phyloP scores from a whole-genome alignment of 116 monocot species.

The Papilionanthe hybrid region DNA sequence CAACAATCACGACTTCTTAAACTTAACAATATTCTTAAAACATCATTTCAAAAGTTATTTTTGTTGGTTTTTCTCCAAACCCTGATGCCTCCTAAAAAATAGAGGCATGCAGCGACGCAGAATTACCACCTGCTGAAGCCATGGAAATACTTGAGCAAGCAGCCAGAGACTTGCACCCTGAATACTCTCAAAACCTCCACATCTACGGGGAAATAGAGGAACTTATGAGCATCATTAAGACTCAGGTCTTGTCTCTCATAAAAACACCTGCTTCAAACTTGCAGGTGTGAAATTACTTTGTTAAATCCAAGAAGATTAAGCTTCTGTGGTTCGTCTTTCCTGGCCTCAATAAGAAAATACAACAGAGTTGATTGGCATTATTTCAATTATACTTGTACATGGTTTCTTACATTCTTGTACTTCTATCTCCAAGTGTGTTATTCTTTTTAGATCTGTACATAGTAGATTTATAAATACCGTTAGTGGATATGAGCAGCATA shows the following conservation, averaged over 20 bases:
- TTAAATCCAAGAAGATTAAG: neutral
- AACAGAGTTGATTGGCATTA: neutral
- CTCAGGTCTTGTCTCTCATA: neutral
- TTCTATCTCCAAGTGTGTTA: neutral
- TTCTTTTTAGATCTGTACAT: neutral
- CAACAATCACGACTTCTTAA: no score
- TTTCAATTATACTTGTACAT: neutral
- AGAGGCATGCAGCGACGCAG: neutral
- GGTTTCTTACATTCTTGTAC: neutral
- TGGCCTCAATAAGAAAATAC: no score
- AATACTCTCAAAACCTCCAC: neutral
- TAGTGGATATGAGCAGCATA: no score
- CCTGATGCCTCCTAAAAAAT: no score
- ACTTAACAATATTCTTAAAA: no score
- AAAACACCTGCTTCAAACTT: neutral
- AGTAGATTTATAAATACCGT: neutral
- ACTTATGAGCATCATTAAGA: neutral
- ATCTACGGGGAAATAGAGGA: slow-evolving; percentile 3
- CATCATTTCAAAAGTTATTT: no score
- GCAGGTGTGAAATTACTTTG: neutral
- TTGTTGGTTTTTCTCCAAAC: no score
- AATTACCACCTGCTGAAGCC: slow-evolving; percentile 4
- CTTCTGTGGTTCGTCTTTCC: no score
- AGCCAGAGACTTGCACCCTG: neutral
- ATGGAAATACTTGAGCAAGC: slow-evolving; percentile 8